A percentile compares a stretch with the other conserved stretches of the same genome.
Evolutionary conservation across 2,329 filamentous ascomycete species (phyloP).

Genomic region (Trichoderma cornu-damae): DNA sequence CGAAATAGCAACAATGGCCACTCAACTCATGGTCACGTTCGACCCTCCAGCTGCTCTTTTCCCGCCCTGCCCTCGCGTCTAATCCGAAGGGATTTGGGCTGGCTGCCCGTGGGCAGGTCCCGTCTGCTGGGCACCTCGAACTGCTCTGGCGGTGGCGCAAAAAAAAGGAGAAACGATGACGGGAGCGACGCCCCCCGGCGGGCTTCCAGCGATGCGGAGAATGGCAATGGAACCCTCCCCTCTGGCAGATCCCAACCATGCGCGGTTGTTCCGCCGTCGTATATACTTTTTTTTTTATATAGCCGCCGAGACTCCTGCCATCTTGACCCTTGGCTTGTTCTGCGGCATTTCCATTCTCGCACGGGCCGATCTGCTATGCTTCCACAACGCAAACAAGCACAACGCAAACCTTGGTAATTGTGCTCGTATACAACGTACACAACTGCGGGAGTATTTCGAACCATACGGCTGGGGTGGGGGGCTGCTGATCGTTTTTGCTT

Average conservation of each 20-base stretch:
- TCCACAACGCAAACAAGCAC: background rate
- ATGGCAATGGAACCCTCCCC: background rate
- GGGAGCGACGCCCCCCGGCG: background rate
- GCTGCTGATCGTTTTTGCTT: background rate
- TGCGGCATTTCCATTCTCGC: conserved; percentile 15
- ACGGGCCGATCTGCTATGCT: background rate
- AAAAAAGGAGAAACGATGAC: background rate
- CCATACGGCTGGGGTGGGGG: background rate
- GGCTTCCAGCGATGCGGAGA: background rate
- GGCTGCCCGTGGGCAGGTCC: no score
- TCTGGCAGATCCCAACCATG: background rate
- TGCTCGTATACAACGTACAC: background rate
- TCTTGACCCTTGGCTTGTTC: background rate
- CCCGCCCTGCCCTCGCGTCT: background rate
- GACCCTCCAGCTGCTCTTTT: conserved; percentile 9
- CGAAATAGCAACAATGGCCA: conserved; percentile 16
- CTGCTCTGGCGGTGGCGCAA: background rate
- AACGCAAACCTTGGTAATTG: background rate
- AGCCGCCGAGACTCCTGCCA: conserved; percentile 10
- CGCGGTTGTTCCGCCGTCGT: conserved; percentile 18
- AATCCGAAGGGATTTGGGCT: background rate
- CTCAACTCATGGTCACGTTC: conserved; percentile 9
- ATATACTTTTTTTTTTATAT: no score
- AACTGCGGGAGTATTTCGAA: background rate
- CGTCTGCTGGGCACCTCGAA: no score